phyloP scores from a whole-genome alignment of 177 flowering plant genomes.

The Vitis hybrid region DNA sequence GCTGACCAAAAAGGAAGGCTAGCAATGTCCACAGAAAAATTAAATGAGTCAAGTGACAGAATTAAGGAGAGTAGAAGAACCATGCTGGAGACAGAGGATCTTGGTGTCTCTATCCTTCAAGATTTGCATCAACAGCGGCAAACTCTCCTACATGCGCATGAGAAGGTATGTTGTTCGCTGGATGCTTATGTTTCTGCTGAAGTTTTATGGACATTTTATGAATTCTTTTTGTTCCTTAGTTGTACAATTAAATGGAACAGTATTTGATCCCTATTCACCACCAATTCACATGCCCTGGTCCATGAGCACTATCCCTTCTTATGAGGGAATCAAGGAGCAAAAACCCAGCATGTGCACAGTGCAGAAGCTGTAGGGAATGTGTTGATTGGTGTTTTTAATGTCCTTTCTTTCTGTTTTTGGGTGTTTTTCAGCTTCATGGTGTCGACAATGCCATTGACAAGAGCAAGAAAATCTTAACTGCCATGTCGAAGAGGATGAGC shows the following conservation, averaged over 20 bases:
- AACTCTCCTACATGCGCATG: constrained; percentile 82
- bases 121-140: constrained; percentile 92
- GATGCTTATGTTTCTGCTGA: no score
- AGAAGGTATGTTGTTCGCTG: constrained; percentile 41
- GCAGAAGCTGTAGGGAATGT: not conserved
- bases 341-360: not conserved
- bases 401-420: not conserved
- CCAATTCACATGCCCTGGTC: not conserved
- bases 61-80: constrained; percentile 81
- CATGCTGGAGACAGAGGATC: constrained; percentile 89
- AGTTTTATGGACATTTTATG: not conserved
- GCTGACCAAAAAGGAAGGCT: constrained; percentile 81
- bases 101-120: constrained; percentile 90
- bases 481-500: constrained; percentile 82
- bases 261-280: not conserved
- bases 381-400: not conserved
- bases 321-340: not conserved
- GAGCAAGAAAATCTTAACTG: constrained; percentile 70
- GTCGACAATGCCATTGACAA: constrained; percentile 87
- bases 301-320: not conserved
- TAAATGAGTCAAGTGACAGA: constrained; percentile 72
- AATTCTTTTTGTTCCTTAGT: not conserved
- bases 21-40: constrained; percentile 75
- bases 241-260: no score
- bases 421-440: constrained; percentile 70